Base-by-base conservation (phyloP, 257 asterid species). In the Solanum sejunctum region DNA sequence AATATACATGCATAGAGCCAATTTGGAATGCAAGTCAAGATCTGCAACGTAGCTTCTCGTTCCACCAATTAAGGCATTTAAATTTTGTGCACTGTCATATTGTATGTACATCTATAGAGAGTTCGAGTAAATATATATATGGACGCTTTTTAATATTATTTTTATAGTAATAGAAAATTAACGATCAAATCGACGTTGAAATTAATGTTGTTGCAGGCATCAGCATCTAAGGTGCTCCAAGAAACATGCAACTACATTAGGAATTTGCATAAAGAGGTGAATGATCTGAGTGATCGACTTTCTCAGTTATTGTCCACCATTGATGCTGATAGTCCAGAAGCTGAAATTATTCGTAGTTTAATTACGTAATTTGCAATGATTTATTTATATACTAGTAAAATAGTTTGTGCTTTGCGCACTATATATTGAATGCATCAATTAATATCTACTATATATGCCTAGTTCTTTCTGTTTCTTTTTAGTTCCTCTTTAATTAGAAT, bases 161-260 rank as follows among this genome's bases (percentile, higher is more conserved):
- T 36, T 36, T 36, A 5, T 36, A 36, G 41, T 36, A 36, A 36
- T 5, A 36, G 6, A 36, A 36, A 36, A 20, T 58, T 69, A 39
- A 18, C 2, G 16, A 64, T 2, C 2, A 47, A 47, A 54, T 52
- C 16, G 52, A 47, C 12, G 4, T 49, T 55, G 6, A 47, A 55
- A 11, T 54, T 45, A 8, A 56, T 18, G 36, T 9, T 43, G 61
- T 23, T 63, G 54, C 87, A 96, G 99, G 93, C 93, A n/a, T 91
- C 98, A 13, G 99, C 99, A 18, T 91, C 92, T 7, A 96, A 96
- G 88, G 98, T 96, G 51, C 95, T 96, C 1, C 97, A 94, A 55
- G 99, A 96, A 85, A 94, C 99, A 23, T 95, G 99, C 97, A 94
- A 94, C 89, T 96, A 96, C 91, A 94, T 96, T 23, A 86, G 93